Evolutionary conservation across 1,139 yeast species (phyloP), one percentile per base, ranked within the genome.

Genomic region (Hanseniaspora gamundiae): DNA sequence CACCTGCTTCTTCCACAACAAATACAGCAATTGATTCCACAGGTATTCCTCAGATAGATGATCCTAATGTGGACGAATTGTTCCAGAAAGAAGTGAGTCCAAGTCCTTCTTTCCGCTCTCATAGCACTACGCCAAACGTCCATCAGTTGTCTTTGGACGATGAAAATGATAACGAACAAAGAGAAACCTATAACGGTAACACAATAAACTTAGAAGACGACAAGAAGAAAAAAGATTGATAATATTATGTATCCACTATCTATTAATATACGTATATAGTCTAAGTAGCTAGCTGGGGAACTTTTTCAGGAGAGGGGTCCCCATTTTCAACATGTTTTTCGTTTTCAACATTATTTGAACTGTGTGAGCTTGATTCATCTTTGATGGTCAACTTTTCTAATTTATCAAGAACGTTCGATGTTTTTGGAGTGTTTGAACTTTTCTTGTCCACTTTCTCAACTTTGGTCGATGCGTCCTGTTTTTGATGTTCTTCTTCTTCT

Each of bases 131-230:
- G 2, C 60, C 61, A 22, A 58, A 58, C 40, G 53, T 57, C 35
- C 51, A 47, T 29, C 54, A 55, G 35, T 54, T 51, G 11, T 52
- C 51, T 41, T 44, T 47, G n/a, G 51, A 50, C 20, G 53, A 52
- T 30, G 51, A 58, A 35, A 56, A 56, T 24, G 49, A 51, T 19
- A 48, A 45, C 5, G 60, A 59, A 11, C 69, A 68, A 39, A 58
- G 67, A 33, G 52, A 58, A 14, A 68, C 74, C 1, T 71, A 71
- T 50, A 71, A 71, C 50, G 76, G 77, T 2, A 71, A 71, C 51
- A 66, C 65, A 17, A 52, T 69, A 16, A 65, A 63, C 42, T 49
- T 71, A 42, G 72, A 71, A 47, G 74, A 70, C 48, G 68, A 67
- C 28, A 59, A 54, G 17, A 52, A 51, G 20, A 31, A 33, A 19